These are phyloP conservation scores for Leccinum disarticulatum DNA, from an alignment of 768 basidiomycete species.

Conservation along the genomic window DNA sequence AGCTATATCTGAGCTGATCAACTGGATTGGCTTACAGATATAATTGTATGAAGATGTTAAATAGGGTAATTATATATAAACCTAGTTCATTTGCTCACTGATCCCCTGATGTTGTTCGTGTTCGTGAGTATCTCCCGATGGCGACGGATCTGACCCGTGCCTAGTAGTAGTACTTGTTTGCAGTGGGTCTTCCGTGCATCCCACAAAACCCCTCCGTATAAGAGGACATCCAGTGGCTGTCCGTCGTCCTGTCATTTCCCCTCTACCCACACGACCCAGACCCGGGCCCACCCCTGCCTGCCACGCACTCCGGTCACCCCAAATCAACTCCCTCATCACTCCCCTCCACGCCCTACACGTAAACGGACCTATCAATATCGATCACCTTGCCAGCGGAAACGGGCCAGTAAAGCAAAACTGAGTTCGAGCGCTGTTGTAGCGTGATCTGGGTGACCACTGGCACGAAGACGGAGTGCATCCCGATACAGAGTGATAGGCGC, in stretches of 20 bases:
- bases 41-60: too few relatives aligned
- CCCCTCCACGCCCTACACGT: constrained; percentile 25
- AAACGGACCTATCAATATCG: too few relatives aligned
- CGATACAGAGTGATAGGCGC: not conserved
- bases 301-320: constrained; percentile 24
- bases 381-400: not conserved
- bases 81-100: too few relatives aligned
- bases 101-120: too few relatives aligned
- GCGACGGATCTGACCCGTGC: constrained; percentile 46
- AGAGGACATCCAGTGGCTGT: constrained; percentile 25
- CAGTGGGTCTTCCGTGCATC: constrained; percentile 1
- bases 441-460: not conserved
- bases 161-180: constrained; percentile 10
- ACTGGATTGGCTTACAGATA: too few relatives aligned
- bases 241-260: constrained; percentile 17
- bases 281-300: constrained; percentile 13
- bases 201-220: constrained; percentile 17
- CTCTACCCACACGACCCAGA: constrained; percentile 29
- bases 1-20: too few relatives aligned
- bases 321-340: constrained; percentile 21
- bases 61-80: too few relatives aligned
- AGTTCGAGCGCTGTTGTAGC: not conserved
- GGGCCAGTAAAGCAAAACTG: not conserved
- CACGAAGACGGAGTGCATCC: not conserved
- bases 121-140: constrained; percentile 58